These are phyloP conservation scores for Straminergon stramineum DNA, from an alignment of 225 moss, liverwort and hornwort genomes.

Conservation along the genomic window DNA sequence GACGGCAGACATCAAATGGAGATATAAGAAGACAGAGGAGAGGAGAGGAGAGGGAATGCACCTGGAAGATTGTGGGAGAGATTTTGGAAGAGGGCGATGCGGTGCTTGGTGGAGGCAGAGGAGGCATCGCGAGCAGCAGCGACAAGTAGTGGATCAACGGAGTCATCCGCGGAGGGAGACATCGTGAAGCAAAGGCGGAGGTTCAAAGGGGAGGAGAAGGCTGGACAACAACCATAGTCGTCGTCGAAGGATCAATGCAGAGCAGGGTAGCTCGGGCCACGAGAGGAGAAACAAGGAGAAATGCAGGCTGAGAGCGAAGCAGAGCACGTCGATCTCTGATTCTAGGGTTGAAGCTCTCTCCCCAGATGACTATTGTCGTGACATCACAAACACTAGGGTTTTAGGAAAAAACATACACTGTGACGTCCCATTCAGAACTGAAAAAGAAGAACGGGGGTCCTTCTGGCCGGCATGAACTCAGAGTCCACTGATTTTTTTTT, in stretches of 20 bases:
- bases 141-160: neutral
- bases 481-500: neutral
- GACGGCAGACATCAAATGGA: neutral
- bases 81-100: conserved; percentile 52
- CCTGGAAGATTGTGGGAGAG: conserved; percentile 18
- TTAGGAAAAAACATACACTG: neutral
- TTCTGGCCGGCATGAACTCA: neutral
- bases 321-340: neutral
- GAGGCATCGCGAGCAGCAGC: conserved; percentile 50
- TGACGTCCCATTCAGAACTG: neutral
- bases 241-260: neutral
- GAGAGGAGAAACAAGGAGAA: neutral
- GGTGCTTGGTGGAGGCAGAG: conserved; percentile 51
- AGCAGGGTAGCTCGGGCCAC: neutral
- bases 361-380: neutral
- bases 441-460: neutral
- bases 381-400: neutral
- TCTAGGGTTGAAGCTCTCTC: neutral
- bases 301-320: neutral
- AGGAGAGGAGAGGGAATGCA: neutral
- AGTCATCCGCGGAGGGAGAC: conserved; percentile 5
- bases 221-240: neutral
- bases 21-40: neutral
- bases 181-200: neutral
- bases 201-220: neutral